These are phyloP conservation scores for Herpetomonas tarakana DNA, from an alignment of 208 protist species.

Conservation along the genomic window DNA sequence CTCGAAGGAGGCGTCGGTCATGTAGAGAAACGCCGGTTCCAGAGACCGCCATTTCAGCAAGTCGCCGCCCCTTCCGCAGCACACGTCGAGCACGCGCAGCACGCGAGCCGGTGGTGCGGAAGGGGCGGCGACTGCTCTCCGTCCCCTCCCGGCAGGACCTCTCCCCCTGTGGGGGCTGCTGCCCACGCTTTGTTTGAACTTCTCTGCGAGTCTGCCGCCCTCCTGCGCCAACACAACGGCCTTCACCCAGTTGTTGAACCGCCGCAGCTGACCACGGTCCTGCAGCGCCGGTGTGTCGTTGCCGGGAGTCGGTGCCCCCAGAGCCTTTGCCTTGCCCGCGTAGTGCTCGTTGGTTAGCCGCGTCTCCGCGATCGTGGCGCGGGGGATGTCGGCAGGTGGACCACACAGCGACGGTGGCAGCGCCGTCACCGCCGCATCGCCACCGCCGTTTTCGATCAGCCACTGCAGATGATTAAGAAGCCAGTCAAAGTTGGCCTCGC, in stretches of 20 bases:
- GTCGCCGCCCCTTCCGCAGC: slow-evolving; percentile 73
- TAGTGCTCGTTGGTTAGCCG: slow-evolving; percentile 58
- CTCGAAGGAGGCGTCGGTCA: slow-evolving; percentile 65
- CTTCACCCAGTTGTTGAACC: slow-evolving; percentile 83
- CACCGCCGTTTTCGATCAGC: slow-evolving; percentile 27
- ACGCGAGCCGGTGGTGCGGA: not conserved
- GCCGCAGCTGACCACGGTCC: slow-evolving; percentile 45
- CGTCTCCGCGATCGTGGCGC: slow-evolving; percentile 15
- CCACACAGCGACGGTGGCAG: slow-evolving; percentile 14
- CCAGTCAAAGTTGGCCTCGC: slow-evolving; percentile 59
- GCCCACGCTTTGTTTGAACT: not conserved
- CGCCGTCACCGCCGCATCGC: slow-evolving; percentile 7
- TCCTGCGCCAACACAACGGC: slow-evolving; percentile 18
- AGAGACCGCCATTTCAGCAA: slow-evolving; percentile 73
- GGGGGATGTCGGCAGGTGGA: slow-evolving; percentile 10
- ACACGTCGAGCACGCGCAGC: slow-evolving; percentile 53
- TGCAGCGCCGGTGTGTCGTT: not conserved
- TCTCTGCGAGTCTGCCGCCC: not conserved
- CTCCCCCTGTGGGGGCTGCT: not conserved
- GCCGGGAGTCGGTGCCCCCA: slow-evolving; percentile 14
- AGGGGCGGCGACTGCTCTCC: slow-evolving; percentile 13
- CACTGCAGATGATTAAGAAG: slow-evolving; percentile 59
- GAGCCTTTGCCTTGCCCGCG: slow-evolving; percentile 37
- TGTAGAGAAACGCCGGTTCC: slow-evolving; percentile 47
- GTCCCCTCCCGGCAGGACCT: slow-evolving; percentile 3